phyloP scores from a whole-genome alignment of 371 early-diverging fungal species.

The Syncephalastrum sp. region DNA sequence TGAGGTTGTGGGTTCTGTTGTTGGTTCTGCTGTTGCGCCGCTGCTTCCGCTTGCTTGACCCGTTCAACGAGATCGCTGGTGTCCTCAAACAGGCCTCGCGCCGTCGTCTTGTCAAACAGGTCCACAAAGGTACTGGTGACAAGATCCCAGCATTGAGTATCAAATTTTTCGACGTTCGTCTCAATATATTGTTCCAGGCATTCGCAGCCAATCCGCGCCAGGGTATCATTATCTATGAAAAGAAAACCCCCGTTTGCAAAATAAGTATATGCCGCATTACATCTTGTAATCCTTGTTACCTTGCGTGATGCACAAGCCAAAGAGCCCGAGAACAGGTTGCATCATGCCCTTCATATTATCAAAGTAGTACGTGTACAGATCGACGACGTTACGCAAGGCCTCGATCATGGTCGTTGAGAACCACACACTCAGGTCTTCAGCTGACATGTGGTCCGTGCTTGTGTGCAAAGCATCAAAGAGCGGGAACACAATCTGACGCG shows the following conservation, averaged over 20 bases:
- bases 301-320: constrained; percentile 83
- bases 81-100: constrained; percentile 74
- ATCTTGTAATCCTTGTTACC: constrained; percentile 22
- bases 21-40: constrained; percentile 1
- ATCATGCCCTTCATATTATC: constrained; percentile 66
- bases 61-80: constrained; percentile 43
- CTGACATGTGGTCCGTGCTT: constrained; percentile 30
- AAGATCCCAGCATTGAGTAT: constrained; percentile 67
- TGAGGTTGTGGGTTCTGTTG: background rate
- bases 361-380: constrained; percentile 80
- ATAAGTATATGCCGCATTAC: background rate
- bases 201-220: constrained; percentile 89
- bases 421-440: constrained; percentile 56
- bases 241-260: background rate
- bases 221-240: constrained; percentile 83
- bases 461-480: constrained; percentile 82
- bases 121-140: constrained; percentile 65
- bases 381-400: constrained; percentile 85
- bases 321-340: constrained; percentile 75
- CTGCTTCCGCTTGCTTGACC: constrained; percentile 16
- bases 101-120: constrained; percentile 80
- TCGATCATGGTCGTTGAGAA: constrained; percentile 71
- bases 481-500: constrained; percentile 84
- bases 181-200: constrained; percentile 89
- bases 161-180: constrained; percentile 70